Base-by-base conservation (phyloP, 345 rosid species). In the Aegle marmelos region DNA sequence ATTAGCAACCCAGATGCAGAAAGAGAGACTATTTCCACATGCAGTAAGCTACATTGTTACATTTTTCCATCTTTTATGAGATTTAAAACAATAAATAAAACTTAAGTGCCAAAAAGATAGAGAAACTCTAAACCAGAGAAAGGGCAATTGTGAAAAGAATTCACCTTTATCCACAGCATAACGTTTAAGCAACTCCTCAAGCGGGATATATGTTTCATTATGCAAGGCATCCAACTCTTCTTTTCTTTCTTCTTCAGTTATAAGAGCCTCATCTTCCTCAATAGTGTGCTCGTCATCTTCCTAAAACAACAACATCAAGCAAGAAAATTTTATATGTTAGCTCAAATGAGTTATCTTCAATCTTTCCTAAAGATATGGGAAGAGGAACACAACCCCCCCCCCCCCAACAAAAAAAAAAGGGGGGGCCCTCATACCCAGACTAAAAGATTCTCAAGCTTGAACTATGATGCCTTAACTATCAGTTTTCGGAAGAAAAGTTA, bases 241-340 rank as follows among this genome's bases (percentile, higher is more conserved):
- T 83, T 85, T 90, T 76, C 98, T 91, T 86, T 97, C 99, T 81
- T 83, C 89, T 79, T 85, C 87, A 79, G 94, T 94, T 81, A 94
- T 89, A 60, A 85, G 89, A 79, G 94, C 95, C 82, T 94, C 98
- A 85, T 94, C 99, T 86, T 91, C 97, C 84, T 94, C 98, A 73
- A 97, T 83, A 60, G 97, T 97, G 72, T 85, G 92, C 89, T 97
- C 97, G 90, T 97, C 91, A 86, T 93, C 99, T 90, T 90, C 99
- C 99, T 97, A 91, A 87, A 92, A 82, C 89, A 85, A 79, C 65
- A 85, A 14, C 68, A 79, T 66, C 68, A 70, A 28, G 60, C 67
- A 60, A 63, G 54, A 31, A 34, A 25, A 45, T 25, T 33, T 63
- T 74, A 53, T 74, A 17, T 3, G 5, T 48, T 14, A 62, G 37